Base-by-base conservation (phyloP, 441 rosid genomes). In the Gossypium trilobum region DNA sequence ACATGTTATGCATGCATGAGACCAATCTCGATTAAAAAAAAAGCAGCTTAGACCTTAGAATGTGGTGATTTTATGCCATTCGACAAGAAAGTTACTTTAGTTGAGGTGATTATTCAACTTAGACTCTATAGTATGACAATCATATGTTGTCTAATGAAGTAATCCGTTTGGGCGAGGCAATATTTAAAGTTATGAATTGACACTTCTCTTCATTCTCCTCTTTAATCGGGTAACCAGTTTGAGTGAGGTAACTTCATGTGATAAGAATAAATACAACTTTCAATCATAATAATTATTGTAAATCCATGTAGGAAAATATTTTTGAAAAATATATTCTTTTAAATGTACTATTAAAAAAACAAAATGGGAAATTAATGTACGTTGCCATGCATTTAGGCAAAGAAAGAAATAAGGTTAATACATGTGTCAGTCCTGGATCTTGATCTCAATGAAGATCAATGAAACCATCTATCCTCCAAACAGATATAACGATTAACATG, bases 401-500 rank as follows among this genome's bases (percentile, higher is more conserved):
- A 27, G 59, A 23, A 68, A 29, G 72, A 51, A 16, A 68, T 52
- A 3, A 29, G 60, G 27, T 52, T 31, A 5, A 29, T 29, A 68
- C 72, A 27, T 27, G 20, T 59, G 42, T 59, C 64, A 59, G 19
- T 59, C 11, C 6, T 50, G 9, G 64, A 64, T 31, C 39, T 73
- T 73, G 48, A 33, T 63, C 54, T 33, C 23, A 71, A 51, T 52
- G 72, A 51, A 51, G 59, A 27, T 68, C 60, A 58, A 51, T 27
- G 71, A 67, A 50, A 51, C 71, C 59, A 8, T 9, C 22, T 27
- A 52, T 27, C 25, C 4, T 17, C 20, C 36, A n/a, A 59, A 59
- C 64, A 27, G 19, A 59, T 59, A 80, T 73, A 76, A 79, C 79
- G 79, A 73, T 80, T 71, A 72, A 71, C 73, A 74, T 42, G 76